Conservation (phyloP, 2,329 filamentous ascomycete species). For the Alternaria longipes region DNA sequence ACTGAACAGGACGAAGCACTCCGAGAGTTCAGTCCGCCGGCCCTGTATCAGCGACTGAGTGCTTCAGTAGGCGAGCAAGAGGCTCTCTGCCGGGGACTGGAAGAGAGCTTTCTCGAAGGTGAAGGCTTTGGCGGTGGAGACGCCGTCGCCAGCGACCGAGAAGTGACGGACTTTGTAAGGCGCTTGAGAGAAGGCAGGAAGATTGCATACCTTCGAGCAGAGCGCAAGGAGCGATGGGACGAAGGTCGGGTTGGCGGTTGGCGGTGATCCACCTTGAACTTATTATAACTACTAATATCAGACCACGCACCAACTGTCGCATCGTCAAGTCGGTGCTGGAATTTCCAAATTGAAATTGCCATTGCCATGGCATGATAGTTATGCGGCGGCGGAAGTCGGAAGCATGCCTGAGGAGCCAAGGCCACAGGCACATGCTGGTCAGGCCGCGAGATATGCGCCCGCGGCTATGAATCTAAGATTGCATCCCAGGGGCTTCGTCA, state of each 20-base stretch:
- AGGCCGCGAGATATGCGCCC: constrained; percentile 6
- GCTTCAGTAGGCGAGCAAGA: constrained; percentile 86
- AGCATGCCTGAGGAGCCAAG: neutral
- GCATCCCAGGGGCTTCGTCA: constrained; percentile 13
- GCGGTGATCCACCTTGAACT: constrained; percentile 58
- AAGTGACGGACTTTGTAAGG: constrained; percentile 84
- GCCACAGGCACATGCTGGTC: constrained; percentile 5
- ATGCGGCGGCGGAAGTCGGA: constrained; percentile 8
- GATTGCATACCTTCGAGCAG: constrained; percentile 79
- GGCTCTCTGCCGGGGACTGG: constrained; percentile 78
- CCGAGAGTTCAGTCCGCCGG: constrained; percentile 83
- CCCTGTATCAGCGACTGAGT: constrained; percentile 82
- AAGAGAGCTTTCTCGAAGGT: constrained; percentile 90
- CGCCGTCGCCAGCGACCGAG: constrained; percentile 74
- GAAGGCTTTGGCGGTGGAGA: constrained; percentile 54
- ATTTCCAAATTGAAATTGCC: neutral
- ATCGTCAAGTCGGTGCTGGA: neutral
- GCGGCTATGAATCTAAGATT: constrained; percentile 5
- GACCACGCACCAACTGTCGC: neutral
- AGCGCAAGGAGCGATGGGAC: constrained; percentile 93
- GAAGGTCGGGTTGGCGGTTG: constrained; percentile 94
- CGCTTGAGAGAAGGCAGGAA: constrained; percentile 82
- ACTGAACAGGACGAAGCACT: constrained; percentile 86
- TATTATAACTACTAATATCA: neutral
- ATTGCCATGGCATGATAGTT: constrained; percentile 4